Percentiles rank a stretch among this genome's conserved stretches.
These are phyloP conservation scores for Gaertneriomyces semiglobifer DNA, from an alignment of 192 early-diverging fungal genomes.

Conservation along the genomic window DNA sequence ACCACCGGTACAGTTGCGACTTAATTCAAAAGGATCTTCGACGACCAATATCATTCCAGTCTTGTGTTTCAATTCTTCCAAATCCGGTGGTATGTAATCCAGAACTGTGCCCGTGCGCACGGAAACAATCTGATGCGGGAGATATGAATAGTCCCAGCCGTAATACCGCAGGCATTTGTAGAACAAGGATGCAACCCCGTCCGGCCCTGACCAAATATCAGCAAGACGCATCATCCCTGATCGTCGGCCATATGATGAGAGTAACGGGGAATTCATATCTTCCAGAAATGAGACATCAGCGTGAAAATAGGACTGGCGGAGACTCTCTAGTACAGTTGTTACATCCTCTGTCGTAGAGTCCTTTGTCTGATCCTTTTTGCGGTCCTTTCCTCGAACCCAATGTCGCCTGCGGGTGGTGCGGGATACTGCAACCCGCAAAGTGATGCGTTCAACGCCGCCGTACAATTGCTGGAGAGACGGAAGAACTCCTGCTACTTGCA, in stretches of 20 bases:
- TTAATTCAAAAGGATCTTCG: constrained; percentile 46
- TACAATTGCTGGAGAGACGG: constrained; percentile 41
- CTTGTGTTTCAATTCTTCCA: constrained; percentile 4
- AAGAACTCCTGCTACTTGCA: constrained; percentile 39
- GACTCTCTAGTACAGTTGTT: too few relatives aligned
- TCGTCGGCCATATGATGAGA: not conserved
- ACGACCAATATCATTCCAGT: constrained; percentile 33
- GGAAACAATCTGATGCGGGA: constrained; percentile 25
- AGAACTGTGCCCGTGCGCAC: constrained; percentile 34
- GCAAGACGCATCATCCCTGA: not conserved
- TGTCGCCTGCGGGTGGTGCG: not conserved
- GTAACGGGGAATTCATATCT: constrained; percentile 4
- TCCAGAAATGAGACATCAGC: constrained; percentile 33
- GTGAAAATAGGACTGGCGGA: too few relatives aligned
- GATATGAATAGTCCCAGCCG: constrained; percentile 32
- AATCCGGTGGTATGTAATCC: not conserved
- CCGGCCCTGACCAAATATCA: constrained; percentile 3
- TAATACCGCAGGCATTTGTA: constrained; percentile 40
- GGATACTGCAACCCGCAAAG: not conserved
- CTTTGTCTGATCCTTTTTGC: not conserved
- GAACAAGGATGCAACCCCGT: constrained; percentile 29
- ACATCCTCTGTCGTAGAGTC: not conserved
- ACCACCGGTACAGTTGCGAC: constrained; percentile 40
- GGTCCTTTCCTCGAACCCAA: not conserved
- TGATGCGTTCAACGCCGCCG: not conserved